Conservation (phyloP, 352 stramenopile genomes). For the Halophytophthora polymorphica region DNA sequence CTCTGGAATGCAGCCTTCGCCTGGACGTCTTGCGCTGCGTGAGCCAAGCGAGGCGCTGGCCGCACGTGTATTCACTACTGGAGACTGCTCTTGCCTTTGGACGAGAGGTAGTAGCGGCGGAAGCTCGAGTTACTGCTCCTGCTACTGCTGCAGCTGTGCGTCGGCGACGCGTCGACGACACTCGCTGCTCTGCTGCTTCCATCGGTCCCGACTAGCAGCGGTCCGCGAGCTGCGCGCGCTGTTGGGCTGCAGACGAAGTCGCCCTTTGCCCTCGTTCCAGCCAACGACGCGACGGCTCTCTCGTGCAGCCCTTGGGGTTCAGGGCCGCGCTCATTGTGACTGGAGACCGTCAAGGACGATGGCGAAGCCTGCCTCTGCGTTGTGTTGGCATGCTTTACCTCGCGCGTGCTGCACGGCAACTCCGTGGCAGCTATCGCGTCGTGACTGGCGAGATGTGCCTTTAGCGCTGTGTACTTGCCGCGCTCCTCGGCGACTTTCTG, state of each 20-base stretch:
- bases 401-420: background rate
- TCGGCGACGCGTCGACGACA: constrained; percentile 13
- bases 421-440: constrained; percentile 3
- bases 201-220: constrained; percentile 3
- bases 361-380: no score
- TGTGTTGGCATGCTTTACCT: constrained; percentile 2
- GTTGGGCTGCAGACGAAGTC: background rate
- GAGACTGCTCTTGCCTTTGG: constrained; percentile 17
- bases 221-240: constrained; percentile 1
- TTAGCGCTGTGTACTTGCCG: constrained; percentile 40
- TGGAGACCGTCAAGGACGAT: no score
- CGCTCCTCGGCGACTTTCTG: constrained; percentile 46
- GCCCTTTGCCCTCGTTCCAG: no score
- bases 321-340: no score
- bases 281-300: no score
- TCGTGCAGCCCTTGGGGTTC: no score
- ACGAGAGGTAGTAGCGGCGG: constrained; percentile 37
- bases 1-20: no score
- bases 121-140: constrained; percentile 25
- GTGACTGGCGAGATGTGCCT: constrained; percentile 31
- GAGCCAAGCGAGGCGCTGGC: background rate
- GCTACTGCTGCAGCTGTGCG: constrained; percentile 15
- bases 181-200: constrained; percentile 8
- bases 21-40: no score
- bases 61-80: constrained; percentile 7